Evolutionary conservation across 371 early-diverging fungal genomes (phyloP).

Genomic region (Nematocida sp.): DNA sequence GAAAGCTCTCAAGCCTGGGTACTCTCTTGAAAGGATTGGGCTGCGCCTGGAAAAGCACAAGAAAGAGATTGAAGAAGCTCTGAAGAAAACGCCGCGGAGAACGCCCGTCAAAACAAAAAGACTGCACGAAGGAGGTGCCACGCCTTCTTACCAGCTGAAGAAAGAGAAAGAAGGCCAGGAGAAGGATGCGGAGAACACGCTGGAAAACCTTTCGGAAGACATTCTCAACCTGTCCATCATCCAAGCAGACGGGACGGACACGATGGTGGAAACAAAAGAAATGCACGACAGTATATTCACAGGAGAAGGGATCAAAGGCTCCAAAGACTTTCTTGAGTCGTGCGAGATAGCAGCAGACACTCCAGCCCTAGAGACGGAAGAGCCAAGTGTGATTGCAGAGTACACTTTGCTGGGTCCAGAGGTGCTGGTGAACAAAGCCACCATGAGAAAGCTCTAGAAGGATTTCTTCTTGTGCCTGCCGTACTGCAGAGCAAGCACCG

Average conservation of each 20-base stretch:
- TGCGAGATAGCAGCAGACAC: conserved; percentile 12
- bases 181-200: neutral
- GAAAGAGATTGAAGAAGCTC: conserved; percentile 34
- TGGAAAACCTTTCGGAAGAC: conserved; percentile 22
- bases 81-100: conserved; percentile 29
- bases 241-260: conserved; percentile 40
- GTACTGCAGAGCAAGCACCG: too few species aligned
- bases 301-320: neutral
- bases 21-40: conserved; percentile 45
- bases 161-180: conserved; percentile 1
- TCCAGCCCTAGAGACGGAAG: neutral
- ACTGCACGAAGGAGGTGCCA: neutral
- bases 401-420: conserved; percentile 39
- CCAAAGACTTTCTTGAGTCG: conserved; percentile 25
- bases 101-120: conserved; percentile 43
- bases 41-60: conserved; percentile 44
- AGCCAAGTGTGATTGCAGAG: too few species aligned
- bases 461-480: too few species aligned
- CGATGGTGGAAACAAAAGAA: conserved; percentile 38
- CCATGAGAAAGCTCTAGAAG: conserved; percentile 12
- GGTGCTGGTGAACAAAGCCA: conserved; percentile 30
- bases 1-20: conserved; percentile 32
- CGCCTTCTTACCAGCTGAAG: neutral
- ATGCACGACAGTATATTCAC: conserved; percentile 31
- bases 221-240: conserved; percentile 24